Evolutionary conservation across 306 rosid genomes (phyloP).

Genomic region (Dryas alaskensis): DNA sequence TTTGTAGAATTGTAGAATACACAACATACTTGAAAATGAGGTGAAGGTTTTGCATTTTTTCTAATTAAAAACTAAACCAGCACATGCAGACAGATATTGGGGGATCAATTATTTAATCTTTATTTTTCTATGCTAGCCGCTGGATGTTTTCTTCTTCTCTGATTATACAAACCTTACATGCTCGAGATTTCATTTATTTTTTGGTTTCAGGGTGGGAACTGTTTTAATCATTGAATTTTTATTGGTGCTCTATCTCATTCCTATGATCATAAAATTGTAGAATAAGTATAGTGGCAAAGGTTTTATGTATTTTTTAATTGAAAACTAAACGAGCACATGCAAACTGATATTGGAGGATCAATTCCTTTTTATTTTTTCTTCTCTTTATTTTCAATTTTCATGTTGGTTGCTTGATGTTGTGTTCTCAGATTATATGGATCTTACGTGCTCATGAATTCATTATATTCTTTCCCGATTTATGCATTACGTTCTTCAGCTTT

Average conservation of each 20-base stretch:
- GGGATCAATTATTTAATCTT: neutral
- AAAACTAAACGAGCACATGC: neutral
- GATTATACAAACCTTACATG: too few species aligned
- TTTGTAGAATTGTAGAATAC: neutral
- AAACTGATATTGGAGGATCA: neutral
- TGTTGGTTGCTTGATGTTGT: neutral
- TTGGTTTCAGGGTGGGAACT: too few species aligned
- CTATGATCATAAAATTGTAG: neutral
- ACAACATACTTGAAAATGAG: neutral
- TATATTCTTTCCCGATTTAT: slow-evolving; percentile 8
- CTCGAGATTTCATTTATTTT: too few species aligned
- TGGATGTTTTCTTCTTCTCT: too few species aligned
- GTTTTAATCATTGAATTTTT: too few species aligned
- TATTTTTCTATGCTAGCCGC: too few species aligned
- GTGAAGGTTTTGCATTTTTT: neutral
- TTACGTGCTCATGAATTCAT: too few species aligned
- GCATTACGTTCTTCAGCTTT: slow-evolving; percentile 10
- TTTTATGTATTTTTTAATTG: neutral
- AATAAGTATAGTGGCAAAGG: neutral
- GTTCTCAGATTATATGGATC: neutral
- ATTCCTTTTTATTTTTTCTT: neutral
- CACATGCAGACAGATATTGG: neutral
- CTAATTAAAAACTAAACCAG: neutral
- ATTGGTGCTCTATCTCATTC: too few species aligned
- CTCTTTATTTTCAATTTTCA: slow-evolving; percentile 5